Percentiles rank a stretch among this genome's conserved stretches.
Evolutionary conservation across 345 rosid species (phyloP).

Genomic region (Eucalyptus shirleyi): DNA sequence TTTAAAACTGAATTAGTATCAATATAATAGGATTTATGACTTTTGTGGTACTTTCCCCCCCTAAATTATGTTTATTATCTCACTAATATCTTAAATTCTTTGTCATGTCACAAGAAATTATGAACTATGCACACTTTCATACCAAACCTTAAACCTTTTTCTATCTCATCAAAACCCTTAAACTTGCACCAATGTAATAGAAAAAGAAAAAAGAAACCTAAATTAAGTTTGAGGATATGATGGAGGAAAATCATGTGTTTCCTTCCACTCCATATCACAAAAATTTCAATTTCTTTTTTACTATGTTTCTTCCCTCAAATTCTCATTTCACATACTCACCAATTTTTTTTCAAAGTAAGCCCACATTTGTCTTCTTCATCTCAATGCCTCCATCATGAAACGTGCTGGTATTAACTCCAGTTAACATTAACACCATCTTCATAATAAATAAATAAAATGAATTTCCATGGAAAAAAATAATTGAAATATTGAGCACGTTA

Average conservation of each 20-base stretch:
- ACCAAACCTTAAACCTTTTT: background rate
- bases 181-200: background rate
- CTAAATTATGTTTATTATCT: background rate
- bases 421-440: background rate
- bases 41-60: fast-evolving
- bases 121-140: background rate
- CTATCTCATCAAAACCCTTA: background rate
- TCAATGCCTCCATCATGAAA: background rate
- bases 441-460: background rate
- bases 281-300: background rate
- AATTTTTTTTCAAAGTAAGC: background rate
- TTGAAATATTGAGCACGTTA: background rate
- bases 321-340: background rate
- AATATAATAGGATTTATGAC: too few species aligned
- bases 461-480: background rate
- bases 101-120: background rate
- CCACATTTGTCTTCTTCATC: background rate
- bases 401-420: background rate
- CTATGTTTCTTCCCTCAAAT: background rate
- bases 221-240: background rate
- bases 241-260: background rate
- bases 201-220: too few species aligned
- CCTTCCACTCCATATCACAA: background rate
- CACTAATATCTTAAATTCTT: background rate
- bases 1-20: fast-evolving